phyloP scores from a whole-genome alignment of 208 protist genomes.

The Trypanosoma vivax region DNA sequence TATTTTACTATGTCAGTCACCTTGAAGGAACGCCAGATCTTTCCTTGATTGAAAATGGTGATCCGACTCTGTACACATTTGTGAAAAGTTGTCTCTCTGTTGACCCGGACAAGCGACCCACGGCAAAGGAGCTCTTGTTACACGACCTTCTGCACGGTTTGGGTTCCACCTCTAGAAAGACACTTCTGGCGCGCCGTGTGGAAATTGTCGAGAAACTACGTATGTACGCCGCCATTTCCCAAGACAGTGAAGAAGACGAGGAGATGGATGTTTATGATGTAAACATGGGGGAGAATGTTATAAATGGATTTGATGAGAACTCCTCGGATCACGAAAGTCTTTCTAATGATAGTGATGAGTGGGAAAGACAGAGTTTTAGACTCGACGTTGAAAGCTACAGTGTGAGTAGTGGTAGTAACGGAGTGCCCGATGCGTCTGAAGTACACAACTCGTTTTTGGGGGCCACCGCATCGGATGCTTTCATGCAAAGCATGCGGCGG shows the following conservation, averaged over 20 bases:
- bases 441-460: too few relatives aligned
- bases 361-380: too few relatives aligned
- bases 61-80: constrained; percentile 74
- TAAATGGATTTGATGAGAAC: too few relatives aligned
- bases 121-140: constrained; percentile 62
- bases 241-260: constrained; percentile 12
- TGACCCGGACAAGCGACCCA: constrained; percentile 58
- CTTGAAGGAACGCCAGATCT: constrained; percentile 72
- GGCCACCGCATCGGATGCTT: too few relatives aligned
- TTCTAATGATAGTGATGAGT: too few relatives aligned
- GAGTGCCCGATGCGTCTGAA: too few relatives aligned
- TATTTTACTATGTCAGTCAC: constrained; percentile 75
- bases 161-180: constrained; percentile 39
- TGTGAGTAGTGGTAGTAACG: too few relatives aligned
- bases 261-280: too few relatives aligned
- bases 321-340: too few relatives aligned
- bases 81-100: constrained; percentile 68
- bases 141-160: constrained; percentile 64
- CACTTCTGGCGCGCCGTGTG: constrained; percentile 51
- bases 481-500: too few relatives aligned
- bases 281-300: too few relatives aligned
- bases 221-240: constrained; percentile 63
- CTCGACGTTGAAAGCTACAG: too few relatives aligned
- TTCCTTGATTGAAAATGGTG: constrained; percentile 51
- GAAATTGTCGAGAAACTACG: constrained; percentile 72